phyloP scores from a whole-genome alignment of 2,329 filamentous ascomycete genomes.

The Thermothelomyces thermophilus region DNA sequence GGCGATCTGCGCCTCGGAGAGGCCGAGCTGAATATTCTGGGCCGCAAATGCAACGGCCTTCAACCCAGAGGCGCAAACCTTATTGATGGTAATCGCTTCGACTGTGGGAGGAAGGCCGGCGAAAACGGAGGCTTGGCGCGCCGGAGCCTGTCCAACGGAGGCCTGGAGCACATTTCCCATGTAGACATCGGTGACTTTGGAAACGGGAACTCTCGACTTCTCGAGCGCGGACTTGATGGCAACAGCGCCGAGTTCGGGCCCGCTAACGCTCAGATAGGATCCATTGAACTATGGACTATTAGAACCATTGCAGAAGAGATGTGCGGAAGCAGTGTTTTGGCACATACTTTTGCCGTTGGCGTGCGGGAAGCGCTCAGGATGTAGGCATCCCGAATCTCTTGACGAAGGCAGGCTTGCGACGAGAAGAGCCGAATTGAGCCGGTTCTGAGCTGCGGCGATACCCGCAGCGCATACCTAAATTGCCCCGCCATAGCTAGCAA shows the following conservation, averaged over 20 bases:
- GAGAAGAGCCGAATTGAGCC: slow-evolving; percentile 25
- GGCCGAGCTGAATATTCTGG: slow-evolving; percentile 87
- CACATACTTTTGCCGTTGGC: slow-evolving; percentile 71
- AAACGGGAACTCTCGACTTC: slow-evolving; percentile 74
- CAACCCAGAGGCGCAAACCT: slow-evolving; percentile 92
- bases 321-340: not conserved
- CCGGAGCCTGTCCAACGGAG: slow-evolving; percentile 79
- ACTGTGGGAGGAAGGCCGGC: slow-evolving; percentile 74
- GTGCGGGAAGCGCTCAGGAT: slow-evolving; percentile 87
- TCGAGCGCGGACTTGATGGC: slow-evolving; percentile 87
- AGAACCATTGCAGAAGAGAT: not conserved
- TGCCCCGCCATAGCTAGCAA: slow-evolving; percentile 17
- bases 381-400: slow-evolving; percentile 84
- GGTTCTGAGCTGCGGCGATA: slow-evolving; percentile 14
- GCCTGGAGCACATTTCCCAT: slow-evolving; percentile 94
- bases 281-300: slow-evolving; percentile 77
- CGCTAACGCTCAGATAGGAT: slow-evolving; percentile 73
- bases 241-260: slow-evolving; percentile 79
- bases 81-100: slow-evolving; percentile 92
- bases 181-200: slow-evolving; percentile 85
- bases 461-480: slow-evolving; percentile 17
- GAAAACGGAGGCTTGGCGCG: slow-evolving; percentile 83
- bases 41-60: slow-evolving; percentile 89
- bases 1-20: slow-evolving; percentile 81
- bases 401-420: slow-evolving; percentile 22